Evolutionary conservation across 2,329 filamentous ascomycete genomes (phyloP).

Genomic region (Colletotrichum graminicola): DNA sequence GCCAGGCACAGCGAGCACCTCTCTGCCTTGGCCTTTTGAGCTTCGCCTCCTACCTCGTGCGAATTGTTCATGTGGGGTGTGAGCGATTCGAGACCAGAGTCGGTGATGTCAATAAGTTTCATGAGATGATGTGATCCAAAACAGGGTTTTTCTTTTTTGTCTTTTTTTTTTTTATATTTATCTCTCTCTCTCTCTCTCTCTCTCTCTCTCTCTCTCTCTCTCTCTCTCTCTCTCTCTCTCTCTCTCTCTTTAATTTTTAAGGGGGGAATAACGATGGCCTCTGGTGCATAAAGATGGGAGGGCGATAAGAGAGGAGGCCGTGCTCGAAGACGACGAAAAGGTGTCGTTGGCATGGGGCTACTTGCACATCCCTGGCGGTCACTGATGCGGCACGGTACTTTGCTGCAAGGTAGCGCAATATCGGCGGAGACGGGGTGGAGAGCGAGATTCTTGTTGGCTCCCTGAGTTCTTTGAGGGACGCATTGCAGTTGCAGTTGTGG

Average conservation of each 20-base stretch:
- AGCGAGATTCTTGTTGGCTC: slow-evolving; percentile 32
- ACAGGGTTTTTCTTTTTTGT: not conserved
- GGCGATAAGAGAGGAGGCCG: slow-evolving; percentile 12
- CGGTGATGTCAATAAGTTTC: slow-evolving; percentile 39
- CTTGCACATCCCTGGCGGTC: slow-evolving; percentile 27
- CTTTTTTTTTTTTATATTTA: slow-evolving; percentile 11
- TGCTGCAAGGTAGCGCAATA: slow-evolving; percentile 13
- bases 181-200: too few relatives aligned
- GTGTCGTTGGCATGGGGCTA: slow-evolving; percentile 29
- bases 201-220: too few relatives aligned
- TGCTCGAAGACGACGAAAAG: not conserved
- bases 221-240: too few relatives aligned
- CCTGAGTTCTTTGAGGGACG: slow-evolving; percentile 32
- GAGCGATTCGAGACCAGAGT: slow-evolving; percentile 32
- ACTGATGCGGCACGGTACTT: slow-evolving; percentile 31
- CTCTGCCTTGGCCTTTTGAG: slow-evolving; percentile 27
- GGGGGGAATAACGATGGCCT: too few relatives aligned
- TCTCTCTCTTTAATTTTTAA: too few relatives aligned
- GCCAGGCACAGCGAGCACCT: slow-evolving; percentile 24
- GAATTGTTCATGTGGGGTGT: slow-evolving; percentile 16
- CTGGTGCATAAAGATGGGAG: slow-evolving; percentile 1
- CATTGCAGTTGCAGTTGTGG: slow-evolving; percentile 28
- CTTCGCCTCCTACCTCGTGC: slow-evolving; percentile 11
- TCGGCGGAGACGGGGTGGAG: slow-evolving; percentile 19
- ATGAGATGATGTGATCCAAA: not conserved